Conservation (phyloP, 208 protist genomes). For the Crithidia expoeki region DNA sequence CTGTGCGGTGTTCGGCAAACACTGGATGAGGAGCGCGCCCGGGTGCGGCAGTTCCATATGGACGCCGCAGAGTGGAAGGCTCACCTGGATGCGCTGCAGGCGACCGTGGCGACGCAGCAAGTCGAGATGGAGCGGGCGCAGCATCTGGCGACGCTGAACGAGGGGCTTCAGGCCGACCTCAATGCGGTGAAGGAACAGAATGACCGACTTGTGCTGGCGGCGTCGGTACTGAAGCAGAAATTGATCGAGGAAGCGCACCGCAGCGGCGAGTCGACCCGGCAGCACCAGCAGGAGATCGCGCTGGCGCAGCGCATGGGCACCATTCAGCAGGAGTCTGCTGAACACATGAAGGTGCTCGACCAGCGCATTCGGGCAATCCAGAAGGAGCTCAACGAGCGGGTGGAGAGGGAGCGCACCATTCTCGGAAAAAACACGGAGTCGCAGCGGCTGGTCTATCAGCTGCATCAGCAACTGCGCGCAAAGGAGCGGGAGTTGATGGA, state of each 20-base stretch:
- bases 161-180: conserved; percentile 60
- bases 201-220: conserved; percentile 77
- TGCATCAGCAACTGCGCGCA: conserved; percentile 69
- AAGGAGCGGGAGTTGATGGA: conserved; percentile 76
- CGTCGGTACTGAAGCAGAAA: conserved; percentile 75
- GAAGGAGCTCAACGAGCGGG: conserved; percentile 67
- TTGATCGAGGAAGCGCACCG: conserved; percentile 71
- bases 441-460: conserved; percentile 70
- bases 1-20: conserved; percentile 48
- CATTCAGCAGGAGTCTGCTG: conserved; percentile 77
- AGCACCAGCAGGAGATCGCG: conserved; percentile 79
- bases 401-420: conserved; percentile 66
- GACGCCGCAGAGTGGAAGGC: conserved; percentile 68
- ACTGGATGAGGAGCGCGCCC: conserved; percentile 61
- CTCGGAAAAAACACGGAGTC: conserved; percentile 71
- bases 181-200: conserved; percentile 80
- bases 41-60: conserved; percentile 45
- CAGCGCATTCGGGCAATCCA: conserved; percentile 73
- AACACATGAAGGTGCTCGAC: conserved; percentile 63
- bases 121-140: conserved; percentile 59
- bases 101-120: conserved; percentile 61
- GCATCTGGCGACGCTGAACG: conserved; percentile 66
- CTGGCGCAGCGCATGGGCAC: conserved; percentile 81
- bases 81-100: conserved; percentile 58
- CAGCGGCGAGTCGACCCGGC: conserved; percentile 49